phyloP scores from a whole-genome alignment of 1,284 basidiomycete genomes.

The Ustilago trichophora region DNA sequence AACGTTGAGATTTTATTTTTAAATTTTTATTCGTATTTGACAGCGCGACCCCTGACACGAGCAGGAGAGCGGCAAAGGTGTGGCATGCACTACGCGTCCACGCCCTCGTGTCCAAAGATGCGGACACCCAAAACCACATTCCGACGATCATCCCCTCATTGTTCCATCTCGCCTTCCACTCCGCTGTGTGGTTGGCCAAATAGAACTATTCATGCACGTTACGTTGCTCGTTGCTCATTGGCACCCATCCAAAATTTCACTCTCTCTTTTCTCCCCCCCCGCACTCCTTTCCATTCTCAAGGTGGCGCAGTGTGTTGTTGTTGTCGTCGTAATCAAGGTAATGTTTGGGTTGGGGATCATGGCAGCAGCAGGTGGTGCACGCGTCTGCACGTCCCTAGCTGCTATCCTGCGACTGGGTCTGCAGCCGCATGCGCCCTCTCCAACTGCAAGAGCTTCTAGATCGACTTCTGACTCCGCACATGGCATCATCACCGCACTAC shows the following conservation, averaged over 20 bases:
- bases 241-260: slow-evolving; percentile 1
- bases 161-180: neutral
- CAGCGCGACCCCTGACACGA: slow-evolving; percentile 13
- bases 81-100: slow-evolving; percentile 15
- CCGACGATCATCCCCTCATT: slow-evolving; percentile 2
- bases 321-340: too few species aligned
- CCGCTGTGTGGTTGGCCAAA: neutral
- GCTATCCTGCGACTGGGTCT: too few species aligned
- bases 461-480: neutral
- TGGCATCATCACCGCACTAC: too few species aligned
- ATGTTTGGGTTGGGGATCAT: too few species aligned
- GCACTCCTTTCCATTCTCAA: too few species aligned
- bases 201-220: slow-evolving; percentile 10
- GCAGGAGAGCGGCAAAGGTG: neutral
- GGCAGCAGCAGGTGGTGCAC: slow-evolving; percentile 19
- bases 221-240: slow-evolving; percentile 6
- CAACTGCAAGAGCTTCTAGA: neutral
- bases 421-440: too few species aligned
- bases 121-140: slow-evolving; percentile 17
- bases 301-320: neutral
- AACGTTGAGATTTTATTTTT: neutral
- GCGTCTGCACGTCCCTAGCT: too few species aligned
- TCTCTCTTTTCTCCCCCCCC: too few species aligned
- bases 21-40: neutral
- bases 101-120: too few species aligned